Evolutionary conservation across 1,284 basidiomycete genomes (phyloP).

Genomic region (Heterobasidion occidentale): DNA sequence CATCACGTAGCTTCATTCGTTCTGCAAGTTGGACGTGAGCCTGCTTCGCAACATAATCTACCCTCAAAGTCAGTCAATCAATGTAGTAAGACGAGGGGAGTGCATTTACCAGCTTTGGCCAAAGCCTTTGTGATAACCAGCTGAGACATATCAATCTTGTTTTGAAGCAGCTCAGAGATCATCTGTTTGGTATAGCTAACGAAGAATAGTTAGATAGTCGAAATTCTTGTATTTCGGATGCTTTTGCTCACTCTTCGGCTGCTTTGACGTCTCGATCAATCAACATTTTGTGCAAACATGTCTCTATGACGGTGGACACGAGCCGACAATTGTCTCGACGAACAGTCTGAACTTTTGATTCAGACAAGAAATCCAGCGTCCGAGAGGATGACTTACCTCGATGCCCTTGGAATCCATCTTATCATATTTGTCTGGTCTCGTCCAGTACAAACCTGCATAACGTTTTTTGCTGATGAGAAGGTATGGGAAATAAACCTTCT

Average conservation of each 20-base stretch:
- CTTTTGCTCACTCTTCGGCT: conserved; percentile 70
- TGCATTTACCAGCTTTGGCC: conserved; percentile 66
- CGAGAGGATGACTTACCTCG: conserved; percentile 52
- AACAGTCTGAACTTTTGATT: conserved; percentile 62
- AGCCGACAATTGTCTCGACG: conserved; percentile 93
- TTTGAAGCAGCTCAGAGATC: conserved; percentile 89
- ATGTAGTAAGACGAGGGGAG: neutral
- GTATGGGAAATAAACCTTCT: conserved; percentile 97
- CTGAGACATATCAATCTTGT: conserved; percentile 96
- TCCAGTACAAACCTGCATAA: conserved; percentile 97
- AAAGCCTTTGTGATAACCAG: conserved; percentile 96
- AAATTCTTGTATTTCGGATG: neutral
- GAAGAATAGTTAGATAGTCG: neutral
- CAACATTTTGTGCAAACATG: conserved; percentile 93
- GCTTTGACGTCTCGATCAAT: conserved; percentile 90
- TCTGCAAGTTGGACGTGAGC: conserved; percentile 93
- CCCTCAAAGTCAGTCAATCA: neutral
- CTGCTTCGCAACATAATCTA: conserved; percentile 87
- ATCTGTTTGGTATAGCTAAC: conserved; percentile 84
- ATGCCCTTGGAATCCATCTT: conserved; percentile 99
- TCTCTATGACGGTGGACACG: conserved; percentile 94
- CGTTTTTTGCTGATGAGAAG: conserved; percentile 95
- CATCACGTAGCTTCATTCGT: conserved; percentile 91
- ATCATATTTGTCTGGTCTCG: conserved; percentile 86
- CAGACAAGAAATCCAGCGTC: conserved; percentile 1